A percentile compares a stretch with the other conserved stretches of the same genome.
These are phyloP conservation scores for Wallacemonas sp. DNA, from an alignment of 208 protist species.

Conservation along the genomic window DNA sequence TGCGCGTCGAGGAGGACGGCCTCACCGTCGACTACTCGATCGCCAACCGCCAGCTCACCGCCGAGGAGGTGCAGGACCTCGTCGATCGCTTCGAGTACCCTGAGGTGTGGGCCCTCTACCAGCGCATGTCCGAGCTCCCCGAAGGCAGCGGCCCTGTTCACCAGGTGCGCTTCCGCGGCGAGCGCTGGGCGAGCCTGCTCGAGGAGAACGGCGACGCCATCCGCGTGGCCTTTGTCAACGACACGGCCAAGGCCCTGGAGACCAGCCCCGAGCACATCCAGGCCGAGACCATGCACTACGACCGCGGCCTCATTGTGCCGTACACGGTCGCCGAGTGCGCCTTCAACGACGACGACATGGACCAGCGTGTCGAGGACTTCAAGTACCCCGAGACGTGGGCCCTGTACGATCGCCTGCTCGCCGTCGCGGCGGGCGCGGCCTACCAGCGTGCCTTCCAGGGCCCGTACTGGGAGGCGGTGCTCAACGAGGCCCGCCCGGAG, in stretches of 20 bases:
- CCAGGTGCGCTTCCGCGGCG: slow-evolving; percentile 48
- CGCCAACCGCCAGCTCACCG: slow-evolving; percentile 20
- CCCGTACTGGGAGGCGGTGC: slow-evolving; percentile 50
- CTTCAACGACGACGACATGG: slow-evolving; percentile 40
- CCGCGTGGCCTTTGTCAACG: slow-evolving; percentile 34
- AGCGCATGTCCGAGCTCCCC: slow-evolving; percentile 31
- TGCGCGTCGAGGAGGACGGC: slow-evolving; percentile 36
- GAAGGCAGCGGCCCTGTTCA: slow-evolving; percentile 32
- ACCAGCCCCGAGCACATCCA: slow-evolving; percentile 33
- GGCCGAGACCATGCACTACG: slow-evolving; percentile 38
- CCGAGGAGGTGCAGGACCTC: slow-evolving; percentile 36
- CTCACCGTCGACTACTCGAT: slow-evolving; percentile 60
- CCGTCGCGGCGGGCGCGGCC: slow-evolving; percentile 31
- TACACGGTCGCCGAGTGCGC: slow-evolving; percentile 37
- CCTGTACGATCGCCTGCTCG: slow-evolving; percentile 49
- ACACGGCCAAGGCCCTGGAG: slow-evolving; percentile 44
- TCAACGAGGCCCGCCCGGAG: slow-evolving; percentile 29
- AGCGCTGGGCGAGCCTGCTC: slow-evolving; percentile 42
- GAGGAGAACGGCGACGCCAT: slow-evolving; percentile 30
- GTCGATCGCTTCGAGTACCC: slow-evolving; percentile 55
- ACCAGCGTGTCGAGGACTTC: slow-evolving; percentile 42
- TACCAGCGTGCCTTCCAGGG: slow-evolving; percentile 55
- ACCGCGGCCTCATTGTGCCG: slow-evolving; percentile 45
- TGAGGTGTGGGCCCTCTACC: slow-evolving; percentile 60
- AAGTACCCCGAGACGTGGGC: slow-evolving; percentile 55